These are phyloP conservation scores for Penicillium freii DNA, from an alignment of 2,329 filamentous ascomycete genomes.

Conservation along the genomic window DNA sequence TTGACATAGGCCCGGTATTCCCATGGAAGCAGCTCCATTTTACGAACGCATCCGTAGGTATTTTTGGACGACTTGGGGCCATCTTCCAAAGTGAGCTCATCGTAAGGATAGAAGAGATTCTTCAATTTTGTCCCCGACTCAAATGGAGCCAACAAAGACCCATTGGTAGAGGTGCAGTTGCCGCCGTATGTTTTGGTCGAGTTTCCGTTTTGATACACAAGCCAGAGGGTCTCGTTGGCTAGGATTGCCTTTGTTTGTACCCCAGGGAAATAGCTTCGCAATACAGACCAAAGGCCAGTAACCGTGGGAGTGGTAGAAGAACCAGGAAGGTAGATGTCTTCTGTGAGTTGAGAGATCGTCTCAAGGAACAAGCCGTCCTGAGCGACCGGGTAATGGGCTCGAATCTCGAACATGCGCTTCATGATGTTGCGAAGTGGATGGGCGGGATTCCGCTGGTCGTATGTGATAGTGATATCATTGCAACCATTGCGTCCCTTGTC, in stretches of 20 bases:
- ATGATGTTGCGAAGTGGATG: slow-evolving; percentile 61
- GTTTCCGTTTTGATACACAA: slow-evolving; percentile 48
- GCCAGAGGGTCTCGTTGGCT: slow-evolving; percentile 48
- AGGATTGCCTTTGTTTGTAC: slow-evolving; percentile 48
- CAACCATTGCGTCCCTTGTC: slow-evolving; percentile 55
- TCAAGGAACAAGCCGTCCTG: slow-evolving; percentile 58
- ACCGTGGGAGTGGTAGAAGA: slow-evolving; percentile 54
- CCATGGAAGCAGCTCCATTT: slow-evolving; percentile 54
- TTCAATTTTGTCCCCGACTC: slow-evolving; percentile 54
- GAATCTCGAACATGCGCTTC: slow-evolving; percentile 61
- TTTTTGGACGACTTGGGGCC: slow-evolving; percentile 48
- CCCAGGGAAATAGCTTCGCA: slow-evolving; percentile 49
- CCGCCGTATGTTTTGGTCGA: slow-evolving; percentile 57
- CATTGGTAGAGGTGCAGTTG: slow-evolving; percentile 39
- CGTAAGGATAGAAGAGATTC: slow-evolving; percentile 63
- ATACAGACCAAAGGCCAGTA: slow-evolving; percentile 61
- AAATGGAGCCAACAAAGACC: slow-evolving; percentile 56
- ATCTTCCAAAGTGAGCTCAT: slow-evolving; percentile 51
- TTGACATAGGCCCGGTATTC: slow-evolving; percentile 62
- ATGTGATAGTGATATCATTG: slow-evolving; percentile 54
- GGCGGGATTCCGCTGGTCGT: slow-evolving; percentile 62
- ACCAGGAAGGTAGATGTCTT: slow-evolving; percentile 51
- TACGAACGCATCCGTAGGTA: slow-evolving; percentile 57
- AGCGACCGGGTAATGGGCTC: slow-evolving; percentile 56
- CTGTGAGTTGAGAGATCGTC: slow-evolving; percentile 57